Base-by-base conservation (phyloP, 2,329 filamentous ascomycete species). In the Xylariaceae sp. region DNA sequence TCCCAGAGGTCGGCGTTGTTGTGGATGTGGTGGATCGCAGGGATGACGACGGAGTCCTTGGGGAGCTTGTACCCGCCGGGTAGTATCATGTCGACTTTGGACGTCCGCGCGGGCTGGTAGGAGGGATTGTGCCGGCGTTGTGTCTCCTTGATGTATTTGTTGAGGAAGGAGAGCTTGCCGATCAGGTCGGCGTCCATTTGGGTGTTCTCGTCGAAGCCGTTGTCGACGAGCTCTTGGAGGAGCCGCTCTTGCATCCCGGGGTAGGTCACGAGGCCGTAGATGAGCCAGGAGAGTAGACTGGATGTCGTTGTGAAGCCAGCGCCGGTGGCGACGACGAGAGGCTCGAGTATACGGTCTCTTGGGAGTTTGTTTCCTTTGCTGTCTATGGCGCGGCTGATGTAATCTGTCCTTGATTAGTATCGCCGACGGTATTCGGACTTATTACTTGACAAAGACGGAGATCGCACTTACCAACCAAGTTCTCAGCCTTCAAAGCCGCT, bases 281-380 rank as follows among this genome's bases (percentile, higher is more conserved):
- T 57, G 2, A 77, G 64, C 79, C 78, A 83, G 0, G 76, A 79
- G 2, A 82, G 66, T 3, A 82, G 69, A 0, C 76, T 76, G 3
- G 72, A 75, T 1, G 76, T 83, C 0, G 79, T 83, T 2, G 75
- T 80, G 64, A 83, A 83, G 17, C 80, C 80, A 2, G 79, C 79
- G 4, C 68, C 79, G 0, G 72, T 76, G 6, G 71, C 70, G 3
- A 81, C 75, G 2, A 80, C 64, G 0, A 80, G 63, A 0, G 63
- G 59, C 46, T 59, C 54, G 23, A 64, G 49, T 22, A 74, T 60
- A n/a, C 70, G 53, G 3, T 67, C 60, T 27, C 66, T 60, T 0
- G 78, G 75, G 1, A 82, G 61, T 48, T 77, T 75, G 42, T 78
- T 68, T 27, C 79, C 79, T 36, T 76, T 73, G 52, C 59, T 70